phyloP scores from a whole-genome alignment of 441 rosid genomes.

The Corymbia calophylla region DNA sequence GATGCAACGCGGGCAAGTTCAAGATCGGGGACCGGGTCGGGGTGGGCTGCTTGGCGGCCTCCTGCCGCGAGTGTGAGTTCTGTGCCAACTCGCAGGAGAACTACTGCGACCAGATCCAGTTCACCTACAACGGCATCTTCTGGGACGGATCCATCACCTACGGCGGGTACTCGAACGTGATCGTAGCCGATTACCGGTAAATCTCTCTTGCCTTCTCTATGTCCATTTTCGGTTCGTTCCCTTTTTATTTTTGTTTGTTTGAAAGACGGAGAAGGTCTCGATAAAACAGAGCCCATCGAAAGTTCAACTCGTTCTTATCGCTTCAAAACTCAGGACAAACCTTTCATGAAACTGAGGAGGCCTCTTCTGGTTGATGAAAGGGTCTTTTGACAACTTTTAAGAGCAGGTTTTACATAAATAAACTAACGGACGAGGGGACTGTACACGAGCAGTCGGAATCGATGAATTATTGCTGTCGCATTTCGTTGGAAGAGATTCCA shows the following conservation, averaged over 20 bases:
- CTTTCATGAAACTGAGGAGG: too few relatives aligned
- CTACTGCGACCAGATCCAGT: slow-evolving; percentile 45
- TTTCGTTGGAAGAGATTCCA: not conserved
- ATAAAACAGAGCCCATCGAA: too few relatives aligned
- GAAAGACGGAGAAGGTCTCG: not conserved
- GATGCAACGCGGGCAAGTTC: slow-evolving; percentile 44
- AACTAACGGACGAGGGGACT: too few relatives aligned
- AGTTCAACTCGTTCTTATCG: too few relatives aligned
- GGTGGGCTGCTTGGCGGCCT: slow-evolving; percentile 52
- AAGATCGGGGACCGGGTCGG: slow-evolving; percentile 58
- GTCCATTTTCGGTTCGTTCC: not conserved
- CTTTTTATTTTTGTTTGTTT: not conserved
- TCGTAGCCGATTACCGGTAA: slow-evolving; percentile 54
- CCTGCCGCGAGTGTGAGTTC: slow-evolving; percentile 56
- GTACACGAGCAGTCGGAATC: not conserved
- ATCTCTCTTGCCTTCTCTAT: not conserved
- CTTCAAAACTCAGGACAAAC: too few relatives aligned
- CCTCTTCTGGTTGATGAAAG: too few relatives aligned
- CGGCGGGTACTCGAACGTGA: slow-evolving; percentile 45
- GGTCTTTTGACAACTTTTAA: too few relatives aligned
- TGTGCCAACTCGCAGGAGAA: slow-evolving; percentile 46
- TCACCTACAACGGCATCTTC: slow-evolving; percentile 51
- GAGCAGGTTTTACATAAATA: too few relatives aligned
- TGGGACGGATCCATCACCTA: slow-evolving; percentile 61
- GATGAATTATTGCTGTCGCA: not conserved